Evolutionary conservation across 192 early-diverging fungal species (phyloP).

Genomic region (Entomortierella parvispora): DNA sequence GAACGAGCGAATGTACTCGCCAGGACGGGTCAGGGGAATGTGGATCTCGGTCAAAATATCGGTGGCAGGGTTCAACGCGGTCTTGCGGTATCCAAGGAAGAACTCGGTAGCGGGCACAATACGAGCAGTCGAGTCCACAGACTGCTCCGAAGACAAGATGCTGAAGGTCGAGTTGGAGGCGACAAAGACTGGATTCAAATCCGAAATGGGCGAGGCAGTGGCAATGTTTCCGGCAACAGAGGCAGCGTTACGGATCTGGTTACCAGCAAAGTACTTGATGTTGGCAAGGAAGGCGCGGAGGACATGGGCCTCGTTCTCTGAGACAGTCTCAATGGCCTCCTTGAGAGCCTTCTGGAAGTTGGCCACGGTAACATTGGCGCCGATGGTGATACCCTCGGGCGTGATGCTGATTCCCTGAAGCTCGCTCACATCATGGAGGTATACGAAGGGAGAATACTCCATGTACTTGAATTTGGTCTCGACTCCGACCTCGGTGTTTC

Average conservation of each 20-base stretch:
- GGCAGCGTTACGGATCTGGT: conserved; percentile 89
- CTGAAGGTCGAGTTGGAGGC: conserved; percentile 68
- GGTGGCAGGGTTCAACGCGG: conserved; percentile 62
- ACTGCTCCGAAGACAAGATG: conserved; percentile 51
- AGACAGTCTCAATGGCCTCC: conserved; percentile 49
- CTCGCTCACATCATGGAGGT: conserved; percentile 75
- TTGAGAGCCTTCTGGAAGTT: conserved; percentile 64
- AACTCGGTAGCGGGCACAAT: conserved; percentile 74
- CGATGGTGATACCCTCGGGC: conserved; percentile 62
- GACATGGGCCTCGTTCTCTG: conserved; percentile 58
- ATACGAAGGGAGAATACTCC: conserved; percentile 71
- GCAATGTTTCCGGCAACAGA: conserved; percentile 87
- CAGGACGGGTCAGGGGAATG: conserved; percentile 68
- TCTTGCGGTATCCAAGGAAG: conserved; percentile 87
- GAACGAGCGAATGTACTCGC: conserved; percentile 77
- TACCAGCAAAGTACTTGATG: conserved; percentile 83
- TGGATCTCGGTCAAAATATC: conserved; percentile 76
- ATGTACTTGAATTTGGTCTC: conserved; percentile 81
- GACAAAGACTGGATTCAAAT: conserved; percentile 88
- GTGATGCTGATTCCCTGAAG: conserved; percentile 60
- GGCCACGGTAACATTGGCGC: conserved; percentile 75
- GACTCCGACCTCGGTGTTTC: conserved; percentile 87
- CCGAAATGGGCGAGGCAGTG: conserved; percentile 90
- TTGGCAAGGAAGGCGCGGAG: conserved; percentile 77
- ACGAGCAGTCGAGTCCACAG: conserved; percentile 52